Evolutionary conservation across 2,329 filamentous ascomycete species (phyloP), one percentile per base, ranked within the genome.

Genomic region (Chaetomium olivaceum): DNA sequence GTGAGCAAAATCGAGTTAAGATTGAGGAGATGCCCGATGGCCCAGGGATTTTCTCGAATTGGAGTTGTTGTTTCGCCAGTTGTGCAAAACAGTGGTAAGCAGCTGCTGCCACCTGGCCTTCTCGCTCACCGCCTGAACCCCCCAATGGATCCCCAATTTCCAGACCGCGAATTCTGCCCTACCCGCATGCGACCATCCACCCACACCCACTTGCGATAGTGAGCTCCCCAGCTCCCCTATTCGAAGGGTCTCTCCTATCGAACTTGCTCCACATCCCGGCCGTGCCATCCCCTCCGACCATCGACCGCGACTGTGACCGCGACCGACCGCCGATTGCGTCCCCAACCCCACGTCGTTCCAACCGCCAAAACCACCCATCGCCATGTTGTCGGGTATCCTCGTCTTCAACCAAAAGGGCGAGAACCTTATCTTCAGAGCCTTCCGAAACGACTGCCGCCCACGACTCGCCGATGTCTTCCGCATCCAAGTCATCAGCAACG

Each of bases 331-430:
- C 36, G 36, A 43, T 43, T 43, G 36, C 36, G 36, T 43, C 36
- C 36, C 14, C 16, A 12, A 1, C 5, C 39, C 39, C 43, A n/a
- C 25, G 23, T 14, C 21, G 54, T 21, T 43, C 46, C 27, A n/a
- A 23, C 14, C 57, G 48, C 55, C 36, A 51, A 21, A 33, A 36
- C 27, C 27, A 56, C 39, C 54, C 8, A 27, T 14, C 61, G 62
- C 25, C 70, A 99, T 99, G 96, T 85, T 99, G 73, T 98, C 94
- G 73, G 95, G 95, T 67, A 94, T 99, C 75, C 88, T 99, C 72
- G 89, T 99, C 73, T 99, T 99, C 86, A 99, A 99, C 73, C 95
- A 99, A 79, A 99, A 99, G 82, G 95, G 95, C 81, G 95, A 99
- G 83, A 97, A 99, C 80, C 91, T 99, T 76, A 99, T 99, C 80